A percentile compares a stretch with the other conserved stretches of the same genome.
These are phyloP conservation scores for Salvia miltiorrhiza DNA, from an alignment of 257 asterid species.

Conservation along the genomic window DNA sequence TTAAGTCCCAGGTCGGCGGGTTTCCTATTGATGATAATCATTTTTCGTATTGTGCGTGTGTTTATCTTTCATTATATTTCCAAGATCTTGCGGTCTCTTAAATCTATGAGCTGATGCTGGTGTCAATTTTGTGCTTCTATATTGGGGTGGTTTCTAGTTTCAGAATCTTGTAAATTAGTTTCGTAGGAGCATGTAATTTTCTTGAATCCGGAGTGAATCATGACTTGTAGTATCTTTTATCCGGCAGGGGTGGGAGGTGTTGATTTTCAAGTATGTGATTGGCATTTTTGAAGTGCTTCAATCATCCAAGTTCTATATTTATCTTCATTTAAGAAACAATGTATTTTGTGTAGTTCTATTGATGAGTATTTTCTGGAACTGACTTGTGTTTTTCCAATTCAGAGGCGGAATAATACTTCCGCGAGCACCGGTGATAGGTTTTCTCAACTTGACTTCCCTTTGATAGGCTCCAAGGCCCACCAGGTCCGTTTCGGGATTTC, in stretches of 20 bases:
- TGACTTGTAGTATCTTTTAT: no score
- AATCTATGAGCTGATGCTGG: not conserved
- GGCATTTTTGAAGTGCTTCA: not conserved
- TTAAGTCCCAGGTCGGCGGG: constrained; percentile 35
- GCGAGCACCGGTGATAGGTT: constrained; percentile 31
- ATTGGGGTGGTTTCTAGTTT: not conserved
- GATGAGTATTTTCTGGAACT: not conserved
- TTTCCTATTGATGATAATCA: not conserved
- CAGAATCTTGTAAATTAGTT: no score
- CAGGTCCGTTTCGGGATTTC: constrained; percentile 31
- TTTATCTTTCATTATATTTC: no score
- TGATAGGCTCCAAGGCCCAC: constrained; percentile 33
- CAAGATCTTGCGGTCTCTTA: no score
- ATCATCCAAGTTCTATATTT: no score
- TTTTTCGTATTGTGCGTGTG: not conserved
- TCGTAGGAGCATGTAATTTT: no score
- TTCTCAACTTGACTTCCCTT: constrained; percentile 46
- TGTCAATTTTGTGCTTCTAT: not conserved
- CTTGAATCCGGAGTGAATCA: no score
- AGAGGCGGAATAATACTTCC: constrained; percentile 34
- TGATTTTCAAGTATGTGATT: constrained; percentile 1
- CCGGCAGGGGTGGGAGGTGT: no score
- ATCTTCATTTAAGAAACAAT: not conserved
- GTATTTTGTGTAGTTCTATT: no score
- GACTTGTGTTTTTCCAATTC: constrained; percentile 22